Percentiles rank a stretch among this genome's conserved stretches.
These are phyloP conservation scores for Coleophoma cylindrospora DNA, from an alignment of 2,329 filamentous ascomycete species.

Conservation along the genomic window DNA sequence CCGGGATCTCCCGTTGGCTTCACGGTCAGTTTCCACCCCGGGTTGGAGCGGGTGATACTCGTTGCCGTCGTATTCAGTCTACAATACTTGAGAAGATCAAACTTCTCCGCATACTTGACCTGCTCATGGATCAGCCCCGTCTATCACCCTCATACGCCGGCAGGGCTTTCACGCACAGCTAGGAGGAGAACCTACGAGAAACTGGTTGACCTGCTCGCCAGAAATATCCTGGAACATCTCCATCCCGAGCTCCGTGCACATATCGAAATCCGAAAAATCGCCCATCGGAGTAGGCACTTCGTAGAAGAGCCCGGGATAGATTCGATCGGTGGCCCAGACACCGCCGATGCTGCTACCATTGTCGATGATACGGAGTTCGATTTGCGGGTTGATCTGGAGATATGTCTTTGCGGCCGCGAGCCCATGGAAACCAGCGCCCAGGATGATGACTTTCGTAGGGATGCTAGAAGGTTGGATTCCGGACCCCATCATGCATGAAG, in stretches of 20 bases:
- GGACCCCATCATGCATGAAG: too few relatives aligned
- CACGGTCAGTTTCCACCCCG: constrained; percentile 36
- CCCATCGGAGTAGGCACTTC: constrained; percentile 6
- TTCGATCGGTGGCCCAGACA: constrained; percentile 60
- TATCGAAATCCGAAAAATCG: constrained; percentile 8
- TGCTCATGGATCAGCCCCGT: neutral
- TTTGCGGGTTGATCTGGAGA: constrained; percentile 49
- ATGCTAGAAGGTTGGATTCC: too few relatives aligned
- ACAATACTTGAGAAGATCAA: constrained; percentile 2
- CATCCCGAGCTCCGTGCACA: constrained; percentile 6
- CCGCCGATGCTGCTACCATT: constrained; percentile 54
- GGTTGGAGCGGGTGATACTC: constrained; percentile 20
- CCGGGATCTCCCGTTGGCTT: constrained; percentile 10
- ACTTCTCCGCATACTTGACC: constrained; percentile 5
- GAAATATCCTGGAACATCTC: constrained; percentile 5
- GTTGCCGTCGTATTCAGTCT: constrained; percentile 3
- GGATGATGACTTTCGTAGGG: constrained; percentile 4
- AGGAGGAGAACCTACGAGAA: constrained; percentile 1
- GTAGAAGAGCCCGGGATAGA: constrained; percentile 57
- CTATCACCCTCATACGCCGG: too few relatives aligned
- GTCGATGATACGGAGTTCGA: constrained; percentile 53
- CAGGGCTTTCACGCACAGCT: too few relatives aligned
- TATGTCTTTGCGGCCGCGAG: constrained; percentile 57
- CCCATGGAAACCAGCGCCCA: constrained; percentile 42
- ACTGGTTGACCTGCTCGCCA: constrained; percentile 3